Evolutionary conservation across 2,329 filamentous ascomycete species (phyloP), one percentile per base, ranked within the genome.

Genomic region (Akanthomyces muscarius): DNA sequence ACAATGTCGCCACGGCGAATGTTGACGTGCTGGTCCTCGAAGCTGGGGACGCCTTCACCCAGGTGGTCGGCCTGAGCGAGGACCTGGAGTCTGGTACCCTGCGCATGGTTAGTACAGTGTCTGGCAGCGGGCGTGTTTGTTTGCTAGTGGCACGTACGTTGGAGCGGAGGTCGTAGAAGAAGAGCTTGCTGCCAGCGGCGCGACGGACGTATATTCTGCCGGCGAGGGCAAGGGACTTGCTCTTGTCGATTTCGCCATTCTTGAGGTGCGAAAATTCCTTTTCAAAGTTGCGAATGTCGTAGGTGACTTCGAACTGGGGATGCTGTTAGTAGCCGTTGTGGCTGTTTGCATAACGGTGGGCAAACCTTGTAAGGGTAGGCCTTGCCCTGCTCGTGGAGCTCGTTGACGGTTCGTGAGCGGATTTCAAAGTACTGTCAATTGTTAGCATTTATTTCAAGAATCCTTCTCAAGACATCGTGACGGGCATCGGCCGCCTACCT

Each of bases 1-100:
- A 99, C 90, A 68, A 97, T 91, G 75, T 99, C 96, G 74, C 95
- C 96, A 75, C 94, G 84, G 68, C 93, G 88, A 65, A 99, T 84
- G 75, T 90, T 84, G 71, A 96, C 89, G 74, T 99, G 95, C 79
- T 98, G 94, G 65, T 90, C 86, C 70, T 90, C 89, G 70, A 98
- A 99, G 8, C 87, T 76, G 28, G 80, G 75, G 23, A 85, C 83
- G 55, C 84, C 84, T 68, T 89, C 86, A 63, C 84, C 84, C 63
- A 87, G 85, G 70, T 96, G 86, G 72, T 97, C 89, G 52, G 90
- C 85, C 77, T 97, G 92, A 74, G 92, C 96, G 83, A 98, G 91
- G 67, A 98, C 87, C 81, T 99, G 96, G 53, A 97, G 82, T 76
- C 91, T 90, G 68, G 82, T 77, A 55, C 83, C 83, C 71, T 83